Evolutionary conservation across 305 asterid species (phyloP).

Genomic region (Fraxinus floribunda): DNA sequence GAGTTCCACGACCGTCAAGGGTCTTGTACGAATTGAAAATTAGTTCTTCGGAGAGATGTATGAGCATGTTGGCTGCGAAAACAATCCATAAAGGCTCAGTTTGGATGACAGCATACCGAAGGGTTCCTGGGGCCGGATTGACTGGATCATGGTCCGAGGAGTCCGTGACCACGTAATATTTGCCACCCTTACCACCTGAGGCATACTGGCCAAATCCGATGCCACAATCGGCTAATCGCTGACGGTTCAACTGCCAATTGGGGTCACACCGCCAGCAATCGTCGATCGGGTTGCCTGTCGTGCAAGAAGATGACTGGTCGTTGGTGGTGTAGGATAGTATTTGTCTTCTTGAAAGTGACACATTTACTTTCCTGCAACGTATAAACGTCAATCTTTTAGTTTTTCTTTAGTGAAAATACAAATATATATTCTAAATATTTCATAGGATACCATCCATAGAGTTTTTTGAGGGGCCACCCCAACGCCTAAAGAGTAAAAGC

Average conservation of each 20-base stretch:
- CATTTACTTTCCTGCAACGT: constrained; percentile 60
- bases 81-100: constrained; percentile 90
- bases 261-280: constrained; percentile 98
- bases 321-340: constrained; percentile 41
- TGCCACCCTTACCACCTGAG: constrained; percentile 88
- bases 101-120: constrained; percentile 82
- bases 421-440: background rate
- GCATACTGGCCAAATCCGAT: constrained; percentile 95
- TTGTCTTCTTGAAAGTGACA: constrained; percentile 59
- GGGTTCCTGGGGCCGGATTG: constrained; percentile 76
- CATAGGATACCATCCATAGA: constrained; percentile 46
- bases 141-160: constrained; percentile 79
- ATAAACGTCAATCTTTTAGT: background rate
- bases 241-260: constrained; percentile 85
- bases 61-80: constrained; percentile 72
- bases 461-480: constrained; percentile 18
- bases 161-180: constrained; percentile 85
- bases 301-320: constrained; percentile 51
- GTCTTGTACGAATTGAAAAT: constrained; percentile 90
- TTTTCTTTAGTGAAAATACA: background rate
- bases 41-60: constrained; percentile 74
- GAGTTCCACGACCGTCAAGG: constrained; percentile 85
- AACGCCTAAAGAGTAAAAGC: constrained; percentile 15
- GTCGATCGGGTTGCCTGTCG: constrained; percentile 86
- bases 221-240: constrained; percentile 77